Evolutionary conservation across 2,329 filamentous ascomycete species (phyloP), one percentile per base, ranked within the genome.

Genomic region (Pseudofabraea citricarpa): DNA sequence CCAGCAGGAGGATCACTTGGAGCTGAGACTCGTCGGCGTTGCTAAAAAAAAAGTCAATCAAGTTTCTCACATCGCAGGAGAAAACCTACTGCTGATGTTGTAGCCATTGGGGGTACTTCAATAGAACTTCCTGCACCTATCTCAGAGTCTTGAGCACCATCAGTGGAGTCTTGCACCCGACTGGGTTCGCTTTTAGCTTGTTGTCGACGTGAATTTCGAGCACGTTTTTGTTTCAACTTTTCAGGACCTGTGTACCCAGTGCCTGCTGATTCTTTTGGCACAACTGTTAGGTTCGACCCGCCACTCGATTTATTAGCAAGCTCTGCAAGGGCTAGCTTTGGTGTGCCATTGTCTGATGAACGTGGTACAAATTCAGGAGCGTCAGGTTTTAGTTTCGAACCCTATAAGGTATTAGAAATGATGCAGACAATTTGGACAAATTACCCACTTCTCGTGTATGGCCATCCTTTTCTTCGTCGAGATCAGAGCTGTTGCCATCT

Each of bases 301-400:
- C 46, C 47, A 20, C 29, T 40, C 13, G 38, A 20, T 27, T 53
- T 50, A 45, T 53, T 55, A 18, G 43, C 13, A 10, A 9, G 27
- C 16, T 43, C 31, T 27, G 50, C 53, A 19, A 21, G 24, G 10
- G 27, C 16, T n/a, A 47, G 33, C 22, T 41, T 35, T 33, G 45
- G 26, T 23, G 24, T 21, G 20, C 33, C 38, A 13, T 29, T 15
- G 13, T 46, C 48, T 6, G 45, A 32, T 23, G 27, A 35, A 38
- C 40, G 35, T 16, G 65, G 66, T 33, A 69, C 46, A 46, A 68
- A 68, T 43, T 64, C 64, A 13, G 64, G 64, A n/a, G 64, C 64
- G 41, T 68, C 64, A 6, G 65, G 59, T 48, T 66, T 69, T 43
- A 61, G 44, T 31, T 49, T 62, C 10, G 56, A 60, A 15, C 48